Evolutionary conservation across 495 filamentous ascomycete genomes (phyloP), one percentile per base, ranked within the genome.

Genomic region (Recurvomyces mirabilis): DNA sequence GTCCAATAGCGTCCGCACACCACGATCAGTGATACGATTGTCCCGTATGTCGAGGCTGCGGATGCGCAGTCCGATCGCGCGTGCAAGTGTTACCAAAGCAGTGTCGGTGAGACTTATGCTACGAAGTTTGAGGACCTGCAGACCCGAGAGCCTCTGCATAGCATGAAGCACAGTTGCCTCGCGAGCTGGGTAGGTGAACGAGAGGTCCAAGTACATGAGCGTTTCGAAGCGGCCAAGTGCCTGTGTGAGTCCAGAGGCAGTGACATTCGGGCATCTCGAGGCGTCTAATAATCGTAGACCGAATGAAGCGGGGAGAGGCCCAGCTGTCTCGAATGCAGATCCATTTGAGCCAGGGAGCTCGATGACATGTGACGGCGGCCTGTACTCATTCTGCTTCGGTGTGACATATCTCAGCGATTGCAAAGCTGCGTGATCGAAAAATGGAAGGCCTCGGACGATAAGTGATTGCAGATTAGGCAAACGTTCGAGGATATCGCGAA

Each of bases 351-450:
- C 50, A 5, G 45, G 44, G 17, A 53, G 24, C 29, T 53, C 50
- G 3, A 53, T 18, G 5, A 36, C 31, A 38, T 37, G 28, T 15
- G 32, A 2, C 15, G 44, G 45, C 12, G 23, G 22, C 6, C 9
- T 23, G 19, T 36, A 10, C 3, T 43, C 21, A 0, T 45, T 20
- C 13, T 2, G 23, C 15, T 36, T 49, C 12, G 39, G 46, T 9
- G 10, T 49, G 14, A 51, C 36, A 23, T 59, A 46, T 35, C 61
- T 66, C 40, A 79, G 51, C 11, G 68, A 68, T 35, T 66, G 56
- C 55, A 81, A 67, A n/a, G 75, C 65, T 53, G 68, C 67, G 47
- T 82, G 74, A 39, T 81, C 77, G 53, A 81, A 80, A 46, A 79
- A 79, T 0, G 77, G 74, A 15, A 80, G 61, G 23, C 68, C 67